Conservation (phyloP, 2,329 filamentous ascomycete species). For the Pestalotiopsis sp. region DNA sequence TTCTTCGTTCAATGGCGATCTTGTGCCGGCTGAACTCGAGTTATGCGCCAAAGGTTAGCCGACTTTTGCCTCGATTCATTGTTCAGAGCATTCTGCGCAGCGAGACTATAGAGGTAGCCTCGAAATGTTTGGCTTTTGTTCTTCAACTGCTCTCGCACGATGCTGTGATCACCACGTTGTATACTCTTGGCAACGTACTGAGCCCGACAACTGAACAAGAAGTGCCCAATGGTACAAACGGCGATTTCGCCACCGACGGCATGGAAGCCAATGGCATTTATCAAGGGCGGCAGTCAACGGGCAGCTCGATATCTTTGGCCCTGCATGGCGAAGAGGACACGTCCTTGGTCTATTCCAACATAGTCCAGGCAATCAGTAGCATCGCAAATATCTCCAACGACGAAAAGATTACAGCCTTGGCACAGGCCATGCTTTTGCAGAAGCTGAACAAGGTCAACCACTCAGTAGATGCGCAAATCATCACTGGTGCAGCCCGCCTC, state of each 20-base stretch:
- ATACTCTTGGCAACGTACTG: constrained; percentile 93
- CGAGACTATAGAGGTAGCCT: constrained; percentile 73
- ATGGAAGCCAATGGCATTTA: constrained; percentile 48
- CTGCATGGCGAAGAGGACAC: constrained; percentile 78
- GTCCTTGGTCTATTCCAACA: constrained; percentile 76
- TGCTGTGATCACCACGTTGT: constrained; percentile 90
- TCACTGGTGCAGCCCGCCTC: constrained; percentile 78
- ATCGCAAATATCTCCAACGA: constrained; percentile 82
- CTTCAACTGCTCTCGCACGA: constrained; percentile 86
- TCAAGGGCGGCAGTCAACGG: constrained; percentile 60
- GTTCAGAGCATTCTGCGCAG: constrained; percentile 78
- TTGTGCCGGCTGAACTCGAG: constrained; percentile 75
- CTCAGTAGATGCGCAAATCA: constrained; percentile 81
- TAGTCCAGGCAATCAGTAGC: constrained; percentile 94
- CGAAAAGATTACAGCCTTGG: constrained; percentile 89
- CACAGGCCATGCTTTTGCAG: constrained; percentile 94
- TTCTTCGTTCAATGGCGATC: constrained; percentile 81
- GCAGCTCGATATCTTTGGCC: constrained; percentile 79
- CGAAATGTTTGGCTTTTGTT: constrained; percentile 81
- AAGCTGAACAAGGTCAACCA: constrained; percentile 86
- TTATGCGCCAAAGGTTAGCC: constrained; percentile 75
- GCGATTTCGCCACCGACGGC: constrained; percentile 41
- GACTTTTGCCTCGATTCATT: constrained; percentile 82
- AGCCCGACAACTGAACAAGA: constrained; percentile 68
- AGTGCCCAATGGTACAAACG: constrained; percentile 55